These are phyloP conservation scores for Syzygium aqueum DNA, from an alignment of 345 rosid species.

Conservation along the genomic window DNA sequence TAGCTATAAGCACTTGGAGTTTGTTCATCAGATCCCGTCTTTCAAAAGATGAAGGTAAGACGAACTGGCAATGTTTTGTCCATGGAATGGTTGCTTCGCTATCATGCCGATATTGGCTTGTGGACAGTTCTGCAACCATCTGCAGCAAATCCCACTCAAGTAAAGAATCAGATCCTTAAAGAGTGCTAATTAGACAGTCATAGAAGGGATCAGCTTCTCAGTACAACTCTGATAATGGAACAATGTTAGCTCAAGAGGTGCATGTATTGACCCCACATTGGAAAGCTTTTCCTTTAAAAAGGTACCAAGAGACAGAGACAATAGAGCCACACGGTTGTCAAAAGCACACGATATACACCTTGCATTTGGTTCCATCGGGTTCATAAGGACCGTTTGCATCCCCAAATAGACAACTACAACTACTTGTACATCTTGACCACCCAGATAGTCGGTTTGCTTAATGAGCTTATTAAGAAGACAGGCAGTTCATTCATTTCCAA, in stretches of 20 bases:
- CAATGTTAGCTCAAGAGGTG: not conserved
- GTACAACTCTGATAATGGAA: not conserved
- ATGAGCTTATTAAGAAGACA: not conserved
- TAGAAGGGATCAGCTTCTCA: not conserved
- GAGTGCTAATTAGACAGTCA: not conserved
- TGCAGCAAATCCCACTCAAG: not conserved
- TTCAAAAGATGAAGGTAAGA: not conserved
- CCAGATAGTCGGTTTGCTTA: not conserved
- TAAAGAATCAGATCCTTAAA: not conserved
- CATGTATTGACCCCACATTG: not conserved
- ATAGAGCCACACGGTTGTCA: not conserved
- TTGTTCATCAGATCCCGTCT: not conserved
- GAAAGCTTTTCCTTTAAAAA: not conserved
- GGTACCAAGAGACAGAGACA: not conserved
- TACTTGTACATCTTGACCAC: not conserved
- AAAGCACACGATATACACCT: not conserved
- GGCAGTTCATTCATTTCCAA: not conserved
- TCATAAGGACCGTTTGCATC: not conserved
- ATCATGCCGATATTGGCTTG: not conserved
- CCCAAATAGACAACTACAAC: not conserved
- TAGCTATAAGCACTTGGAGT: not conserved
- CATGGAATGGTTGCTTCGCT: not conserved
- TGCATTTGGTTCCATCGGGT: not conserved
- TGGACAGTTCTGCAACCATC: not conserved
- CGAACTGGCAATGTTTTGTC: not conserved